Evolutionary conservation across 169 alveolate species (phyloP).

Genomic region (Besnoitia besnoiti): DNA sequence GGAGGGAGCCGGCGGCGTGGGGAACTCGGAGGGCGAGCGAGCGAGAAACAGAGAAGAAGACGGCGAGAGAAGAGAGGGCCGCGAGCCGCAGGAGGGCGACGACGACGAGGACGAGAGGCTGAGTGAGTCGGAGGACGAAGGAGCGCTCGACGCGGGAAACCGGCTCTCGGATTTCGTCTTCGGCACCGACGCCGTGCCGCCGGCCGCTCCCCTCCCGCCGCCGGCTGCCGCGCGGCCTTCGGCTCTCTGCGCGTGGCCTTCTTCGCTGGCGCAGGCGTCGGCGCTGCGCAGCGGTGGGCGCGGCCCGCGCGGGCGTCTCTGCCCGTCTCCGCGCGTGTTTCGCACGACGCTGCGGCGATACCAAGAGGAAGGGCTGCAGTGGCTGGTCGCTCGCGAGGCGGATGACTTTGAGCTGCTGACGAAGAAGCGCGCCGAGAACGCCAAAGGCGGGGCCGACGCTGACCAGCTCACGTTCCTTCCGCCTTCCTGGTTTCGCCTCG

Average conservation of each 20-base stretch:
- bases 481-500: constrained; percentile 14
- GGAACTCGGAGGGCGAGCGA: neutral
- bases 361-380: constrained; percentile 70
- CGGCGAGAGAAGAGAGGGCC: neutral
- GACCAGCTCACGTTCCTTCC: neutral
- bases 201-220: neutral
- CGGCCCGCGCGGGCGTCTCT: neutral
- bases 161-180: neutral
- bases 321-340: constrained; percentile 59
- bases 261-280: neutral
- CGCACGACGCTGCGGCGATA: constrained; percentile 68
- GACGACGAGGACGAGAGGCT: neutral
- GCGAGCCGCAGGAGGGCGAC: neutral
- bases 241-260: neutral
- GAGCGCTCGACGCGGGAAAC: neutral
- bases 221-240: neutral
- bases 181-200: neutral
- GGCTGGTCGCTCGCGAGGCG: constrained; percentile 69
- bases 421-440: neutral
- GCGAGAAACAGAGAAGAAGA: no score
- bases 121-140: neutral
- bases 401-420: neutral
- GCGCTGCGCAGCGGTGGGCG: neutral
- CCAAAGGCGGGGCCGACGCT: neutral
- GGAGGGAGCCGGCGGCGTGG: neutral